Percentiles rank a stretch among this genome's conserved stretches.
phyloP scores from a whole-genome alignment of 2,329 filamentous ascomycete species.

The Trichothecium roseum region DNA sequence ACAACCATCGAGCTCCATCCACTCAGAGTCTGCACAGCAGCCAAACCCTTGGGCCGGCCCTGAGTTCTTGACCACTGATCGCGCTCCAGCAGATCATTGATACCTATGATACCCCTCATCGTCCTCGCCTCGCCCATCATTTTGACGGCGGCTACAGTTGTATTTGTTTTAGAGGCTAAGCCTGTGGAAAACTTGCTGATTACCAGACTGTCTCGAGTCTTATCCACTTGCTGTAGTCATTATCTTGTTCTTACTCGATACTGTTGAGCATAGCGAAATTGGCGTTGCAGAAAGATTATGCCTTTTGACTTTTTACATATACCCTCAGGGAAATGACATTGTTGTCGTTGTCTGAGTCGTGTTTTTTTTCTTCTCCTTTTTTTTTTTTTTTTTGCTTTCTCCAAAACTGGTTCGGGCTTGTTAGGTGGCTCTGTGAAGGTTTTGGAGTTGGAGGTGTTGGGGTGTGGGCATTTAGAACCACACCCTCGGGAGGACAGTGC shows the following conservation, averaged over 20 bases:
- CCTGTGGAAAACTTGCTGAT: too few species aligned
- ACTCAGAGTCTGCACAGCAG: too few species aligned
- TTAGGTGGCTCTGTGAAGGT: too few species aligned
- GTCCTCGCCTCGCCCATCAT: slow-evolving; percentile 2
- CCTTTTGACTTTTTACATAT: neutral
- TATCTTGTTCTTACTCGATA: slow-evolving; percentile 4
- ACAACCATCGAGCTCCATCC: too few species aligned
- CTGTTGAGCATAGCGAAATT: slow-evolving; percentile 28
- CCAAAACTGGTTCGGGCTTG: neutral
- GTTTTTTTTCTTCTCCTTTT: slow-evolving; percentile 5
- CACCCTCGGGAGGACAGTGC: too few species aligned
- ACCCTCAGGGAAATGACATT: slow-evolving; percentile 8
- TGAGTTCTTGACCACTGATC: neutral
- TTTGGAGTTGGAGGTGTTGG: too few species aligned
- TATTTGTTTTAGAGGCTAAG: neutral
- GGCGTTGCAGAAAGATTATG: slow-evolving; percentile 16
- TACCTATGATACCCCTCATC: slow-evolving; percentile 12
- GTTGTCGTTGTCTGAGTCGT: slow-evolving; percentile 11
- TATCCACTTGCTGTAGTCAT: slow-evolving; percentile 1
- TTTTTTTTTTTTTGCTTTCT: slow-evolving; percentile 4
- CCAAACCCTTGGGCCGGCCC: too few species aligned
- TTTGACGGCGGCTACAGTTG: slow-evolving; percentile 6
- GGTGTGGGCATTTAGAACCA: too few species aligned
- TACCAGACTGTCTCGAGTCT: too few species aligned
- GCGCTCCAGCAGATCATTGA: slow-evolving; percentile 4